Evolutionary conservation across 495 filamentous ascomycete genomes (phyloP).

Genomic region (Annulohypoxylon bovei): DNA sequence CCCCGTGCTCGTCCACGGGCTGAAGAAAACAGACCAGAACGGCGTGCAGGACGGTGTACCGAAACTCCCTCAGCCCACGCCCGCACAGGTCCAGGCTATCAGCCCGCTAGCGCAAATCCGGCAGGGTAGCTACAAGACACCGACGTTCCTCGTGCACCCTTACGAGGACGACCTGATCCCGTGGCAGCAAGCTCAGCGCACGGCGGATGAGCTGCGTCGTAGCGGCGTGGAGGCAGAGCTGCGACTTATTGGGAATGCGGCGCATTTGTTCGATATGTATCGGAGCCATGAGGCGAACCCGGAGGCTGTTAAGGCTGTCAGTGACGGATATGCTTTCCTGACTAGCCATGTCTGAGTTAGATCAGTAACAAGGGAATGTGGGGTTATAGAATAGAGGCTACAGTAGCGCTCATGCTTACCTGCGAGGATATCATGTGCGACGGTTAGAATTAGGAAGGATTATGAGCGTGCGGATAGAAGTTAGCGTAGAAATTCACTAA

Average conservation of each 20-base stretch:
- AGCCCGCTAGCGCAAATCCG: conserved; percentile 55
- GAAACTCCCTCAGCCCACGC: conserved; percentile 5
- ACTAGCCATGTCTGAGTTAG: conserved; percentile 1
- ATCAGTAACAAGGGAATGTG: neutral
- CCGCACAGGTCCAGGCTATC: conserved; percentile 43
- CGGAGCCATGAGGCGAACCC: conserved; percentile 15
- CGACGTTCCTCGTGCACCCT: conserved; percentile 61
- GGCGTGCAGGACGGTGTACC: neutral
- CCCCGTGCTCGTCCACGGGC: conserved; percentile 48
- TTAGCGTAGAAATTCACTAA: neutral
- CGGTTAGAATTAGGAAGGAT: neutral
- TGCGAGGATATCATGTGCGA: neutral
- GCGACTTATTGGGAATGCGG: conserved; percentile 5
- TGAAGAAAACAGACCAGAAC: conserved; percentile 11
- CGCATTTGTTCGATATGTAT: conserved; percentile 27
- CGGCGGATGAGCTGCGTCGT: conserved; percentile 42
- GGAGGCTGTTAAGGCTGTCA: conserved; percentile 11
- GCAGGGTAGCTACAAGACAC: conserved; percentile 49
- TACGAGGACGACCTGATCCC: conserved; percentile 59
- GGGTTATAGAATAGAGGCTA: neutral
- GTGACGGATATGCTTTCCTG: conserved; percentile 17
- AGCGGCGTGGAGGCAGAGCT: conserved; percentile 42
- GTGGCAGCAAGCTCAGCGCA: conserved; percentile 52
- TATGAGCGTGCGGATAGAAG: neutral
- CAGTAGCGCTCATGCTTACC: neutral